Base-by-base conservation (phyloP, 306 rosid genomes). In the Lathyrus aphaca region DNA sequence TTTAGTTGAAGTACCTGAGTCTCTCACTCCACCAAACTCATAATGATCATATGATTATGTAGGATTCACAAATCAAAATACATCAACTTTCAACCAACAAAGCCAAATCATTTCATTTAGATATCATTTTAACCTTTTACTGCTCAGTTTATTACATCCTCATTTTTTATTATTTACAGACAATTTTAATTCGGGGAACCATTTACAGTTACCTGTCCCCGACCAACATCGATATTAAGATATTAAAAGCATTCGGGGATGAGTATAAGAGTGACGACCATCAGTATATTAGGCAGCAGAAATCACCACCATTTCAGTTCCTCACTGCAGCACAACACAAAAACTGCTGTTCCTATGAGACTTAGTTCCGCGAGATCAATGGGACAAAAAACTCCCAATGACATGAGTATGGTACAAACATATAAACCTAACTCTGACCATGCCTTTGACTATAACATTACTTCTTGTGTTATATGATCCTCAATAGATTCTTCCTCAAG, bases 401-500 rank as follows among this genome's bases (percentile, higher is more conserved):
- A 59, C 69, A 68, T 76, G 5, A 23, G 30, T 64, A 49, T 58
- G 32, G 64, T 54, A 64, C 70, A 70, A 59, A 57, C 60, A 73
- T 27, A 65, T 13, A 43, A 58, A 67, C 71, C 80, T 67, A 73
- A 45, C n/a, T 66, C 59, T 40, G 17, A 49, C 15, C 25, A 37
- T 63, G 37, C n/a, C 38, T 43, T 56, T 39, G 23, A 35, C 82
- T 85, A 87, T 68, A 83, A 81, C 44, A 75, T 72, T 29, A 63
- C 76, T 63, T 62, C 86, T 55, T 18, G 62, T 54, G 72, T 61
- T 56, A 62, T 71, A 59, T 55, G 75, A 64, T 70, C 77, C 38
- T 67, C 54, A 11, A 71, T 38, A 32, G 84, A 76, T 76, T 77
- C 84, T 81, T 85, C 95, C 73, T 91, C 91, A 4, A 90, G 80